Base-by-base conservation (phyloP, 1,284 basidiomycete species). In the Marasmius tenuissimus region DNA sequence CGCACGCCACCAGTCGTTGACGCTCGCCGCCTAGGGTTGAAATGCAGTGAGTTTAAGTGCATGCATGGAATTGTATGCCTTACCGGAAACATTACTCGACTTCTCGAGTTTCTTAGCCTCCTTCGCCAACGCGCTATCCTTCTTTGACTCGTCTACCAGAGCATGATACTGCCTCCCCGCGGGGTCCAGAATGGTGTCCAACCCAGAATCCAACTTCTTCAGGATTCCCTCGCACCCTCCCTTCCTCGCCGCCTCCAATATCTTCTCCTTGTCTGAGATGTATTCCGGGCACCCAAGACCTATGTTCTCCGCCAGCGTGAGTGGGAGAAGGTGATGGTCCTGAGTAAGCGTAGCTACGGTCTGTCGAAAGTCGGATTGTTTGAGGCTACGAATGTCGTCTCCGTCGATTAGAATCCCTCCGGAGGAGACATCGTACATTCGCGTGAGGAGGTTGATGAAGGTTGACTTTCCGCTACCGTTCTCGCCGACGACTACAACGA, bases 381-480 rank as follows among this genome's bases (percentile, higher is more conserved):
- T 61, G 57, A 78, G 81, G 1, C 70, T 64, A 5, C 68, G 61
- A n/a, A 78, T 74, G 11, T 75, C 73, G 7, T 68, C 61, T 4
- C 73, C 75, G 57, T 83, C 78, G 34, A 84, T 70, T 4, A 79
- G 65, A 6, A 84, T 65, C 12, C 72, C 61, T 0, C 82, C 82
- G 0, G 73, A 73, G 1, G 71, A 72, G 0, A 75, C 71, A 22
- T 81, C 77, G 62, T 80, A 82, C n/a, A 82, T 66, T 0, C 81
- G 73, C 0, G 77, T 71, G 3, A 84, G 69, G 4, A 85, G 73
- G 45, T 78, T 79, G 45, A 79, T 67, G 11, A 81, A 64, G 0
- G 80, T 79, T 1, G 78, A 78, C 61, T 82, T 81, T 5, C 80
- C 52, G 47, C 75, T 76, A 16, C 81, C 81, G 59, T 80, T 81